These are phyloP conservation scores for Pterocarpus santalinus DNA, from an alignment of 306 rosid species.

Conservation along the genomic window DNA sequence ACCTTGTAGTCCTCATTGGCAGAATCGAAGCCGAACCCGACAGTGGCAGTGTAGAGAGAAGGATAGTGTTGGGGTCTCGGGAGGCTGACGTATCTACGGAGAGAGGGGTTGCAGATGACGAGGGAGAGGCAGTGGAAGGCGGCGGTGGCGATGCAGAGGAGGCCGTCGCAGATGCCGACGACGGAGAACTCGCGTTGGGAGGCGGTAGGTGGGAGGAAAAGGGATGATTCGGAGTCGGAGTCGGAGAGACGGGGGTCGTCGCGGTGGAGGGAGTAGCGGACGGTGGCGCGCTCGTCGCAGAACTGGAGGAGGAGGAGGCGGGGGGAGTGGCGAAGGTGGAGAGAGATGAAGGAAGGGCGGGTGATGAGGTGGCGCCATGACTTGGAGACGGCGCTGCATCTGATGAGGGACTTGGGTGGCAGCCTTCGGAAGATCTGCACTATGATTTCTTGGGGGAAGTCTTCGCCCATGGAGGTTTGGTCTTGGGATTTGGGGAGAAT, in stretches of 20 bases:
- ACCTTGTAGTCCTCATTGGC: slow-evolving; percentile 30
- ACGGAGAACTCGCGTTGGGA: background rate
- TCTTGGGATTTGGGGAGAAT: too few relatives aligned
- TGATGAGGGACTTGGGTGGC: slow-evolving; percentile 23
- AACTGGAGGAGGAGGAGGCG: slow-evolving; percentile 23
- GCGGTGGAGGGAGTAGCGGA: background rate
- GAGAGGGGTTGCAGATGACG: slow-evolving; percentile 42
- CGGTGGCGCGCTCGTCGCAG: background rate
- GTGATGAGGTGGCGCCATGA: slow-evolving; percentile 40
- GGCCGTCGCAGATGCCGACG: slow-evolving; percentile 38
- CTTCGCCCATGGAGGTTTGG: background rate
- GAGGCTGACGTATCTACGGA: slow-evolving; percentile 36
- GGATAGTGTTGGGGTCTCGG: slow-evolving; percentile 18
- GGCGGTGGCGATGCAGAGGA: slow-evolving; percentile 33
- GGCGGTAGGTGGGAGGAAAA: slow-evolving; percentile 22
- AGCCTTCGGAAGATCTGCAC: slow-evolving; percentile 14
- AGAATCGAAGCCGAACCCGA: slow-evolving; percentile 48
- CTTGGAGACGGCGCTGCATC: slow-evolving; percentile 39
- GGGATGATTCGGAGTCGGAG: background rate
- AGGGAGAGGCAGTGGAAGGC: background rate
- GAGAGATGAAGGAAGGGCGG: slow-evolving; percentile 35
- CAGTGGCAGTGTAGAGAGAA: background rate
- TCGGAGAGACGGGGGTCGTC: background rate
- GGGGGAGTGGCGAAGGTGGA: slow-evolving; percentile 15
- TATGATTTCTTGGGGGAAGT: slow-evolving; percentile 15